phyloP scores from a whole-genome alignment of 2,329 filamentous ascomycete genomes.

The Sarocladium oryzae region DNA sequence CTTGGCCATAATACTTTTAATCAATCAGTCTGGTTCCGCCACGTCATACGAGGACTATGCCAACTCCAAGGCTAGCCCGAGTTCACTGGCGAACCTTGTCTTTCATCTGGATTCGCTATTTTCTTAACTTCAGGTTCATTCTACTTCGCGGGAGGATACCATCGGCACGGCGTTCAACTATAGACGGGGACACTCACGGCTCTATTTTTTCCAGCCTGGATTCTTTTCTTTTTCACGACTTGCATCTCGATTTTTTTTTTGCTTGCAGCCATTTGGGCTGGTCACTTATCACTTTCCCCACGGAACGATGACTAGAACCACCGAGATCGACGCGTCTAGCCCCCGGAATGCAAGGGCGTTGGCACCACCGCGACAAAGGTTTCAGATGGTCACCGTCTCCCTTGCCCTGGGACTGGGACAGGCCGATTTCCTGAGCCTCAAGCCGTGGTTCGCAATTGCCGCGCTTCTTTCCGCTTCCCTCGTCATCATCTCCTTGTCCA shows the following conservation, averaged over 20 bases:
- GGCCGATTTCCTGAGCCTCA: neutral
- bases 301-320: conserved; percentile 4
- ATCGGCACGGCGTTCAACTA: conserved; percentile 25
- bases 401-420: conserved; percentile 1
- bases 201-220: conserved; percentile 15
- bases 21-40: neutral
- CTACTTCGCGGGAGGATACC: conserved; percentile 12
- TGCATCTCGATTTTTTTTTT: neutral
- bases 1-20: conserved; percentile 4
- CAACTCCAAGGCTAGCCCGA: too few relatives aligned
- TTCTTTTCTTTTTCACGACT: conserved; percentile 12
- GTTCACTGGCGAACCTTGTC: conserved; percentile 6
- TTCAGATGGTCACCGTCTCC: conserved; percentile 3
- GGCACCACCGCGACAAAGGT: conserved; percentile 3
- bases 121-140: conserved; percentile 11
- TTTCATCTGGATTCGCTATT: conserved; percentile 7
- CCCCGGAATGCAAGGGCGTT: conserved; percentile 6
- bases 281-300: conserved; percentile 7
- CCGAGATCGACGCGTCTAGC: conserved; percentile 4
- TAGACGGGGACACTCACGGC: conserved; percentile 20
- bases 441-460: neutral
- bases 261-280: neutral
- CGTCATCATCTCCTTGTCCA: neutral
- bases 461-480: neutral
- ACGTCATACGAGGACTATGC: conserved; percentile 1